A percentile compares a stretch with the other conserved stretches of the same genome.
These are phyloP conservation scores for Lentinus polychrous DNA, from an alignment of 1,284 basidiomycete genomes.

Conservation along the genomic window DNA sequence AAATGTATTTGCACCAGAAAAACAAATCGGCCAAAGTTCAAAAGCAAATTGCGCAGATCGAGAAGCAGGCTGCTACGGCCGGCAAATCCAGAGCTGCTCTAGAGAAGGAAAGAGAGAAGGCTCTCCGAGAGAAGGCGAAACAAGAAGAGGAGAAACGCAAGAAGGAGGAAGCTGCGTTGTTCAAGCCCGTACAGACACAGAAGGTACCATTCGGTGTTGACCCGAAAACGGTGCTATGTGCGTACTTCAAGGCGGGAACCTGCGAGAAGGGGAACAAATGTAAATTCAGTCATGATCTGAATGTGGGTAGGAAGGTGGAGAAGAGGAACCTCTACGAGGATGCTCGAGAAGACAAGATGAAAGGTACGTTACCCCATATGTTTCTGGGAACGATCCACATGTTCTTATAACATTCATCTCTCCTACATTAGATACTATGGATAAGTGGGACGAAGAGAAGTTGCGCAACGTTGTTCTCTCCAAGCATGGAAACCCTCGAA, in stretches of 20 bases:
- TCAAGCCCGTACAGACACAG: slow-evolving; percentile 74
- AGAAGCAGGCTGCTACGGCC: slow-evolving; percentile 63
- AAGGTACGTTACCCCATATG: slow-evolving; percentile 51
- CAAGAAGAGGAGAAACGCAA: slow-evolving; percentile 77
- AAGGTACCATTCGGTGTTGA: slow-evolving; percentile 95
- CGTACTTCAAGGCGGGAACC: slow-evolving; percentile 81
- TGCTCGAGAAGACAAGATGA: slow-evolving; percentile 71
- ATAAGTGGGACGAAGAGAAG: slow-evolving; percentile 96
- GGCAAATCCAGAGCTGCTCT: slow-evolving; percentile 76
- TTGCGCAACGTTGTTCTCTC: slow-evolving; percentile 80
- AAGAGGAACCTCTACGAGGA: slow-evolving; percentile 98
- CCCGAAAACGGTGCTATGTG: slow-evolving; percentile 87
- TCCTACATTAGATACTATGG: slow-evolving; percentile 92
- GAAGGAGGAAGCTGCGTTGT: slow-evolving; percentile 80
- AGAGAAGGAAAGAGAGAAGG: slow-evolving; percentile 84
- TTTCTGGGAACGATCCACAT: too few species aligned
- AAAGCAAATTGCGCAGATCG: slow-evolving; percentile 73
- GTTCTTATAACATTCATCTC: not conserved
- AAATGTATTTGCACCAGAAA: slow-evolving; percentile 50
- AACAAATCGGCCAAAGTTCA: slow-evolving; percentile 94
- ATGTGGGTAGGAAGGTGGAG: slow-evolving; percentile 87
- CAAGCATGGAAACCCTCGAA: slow-evolving; percentile 87
- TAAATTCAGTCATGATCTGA: slow-evolving; percentile 92
- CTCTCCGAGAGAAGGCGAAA: slow-evolving; percentile 68
- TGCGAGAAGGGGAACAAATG: slow-evolving; percentile 91